These are phyloP conservation scores for Artomyces pyxidatus DNA, from an alignment of 768 basidiomycete genomes.

Conservation along the genomic window DNA sequence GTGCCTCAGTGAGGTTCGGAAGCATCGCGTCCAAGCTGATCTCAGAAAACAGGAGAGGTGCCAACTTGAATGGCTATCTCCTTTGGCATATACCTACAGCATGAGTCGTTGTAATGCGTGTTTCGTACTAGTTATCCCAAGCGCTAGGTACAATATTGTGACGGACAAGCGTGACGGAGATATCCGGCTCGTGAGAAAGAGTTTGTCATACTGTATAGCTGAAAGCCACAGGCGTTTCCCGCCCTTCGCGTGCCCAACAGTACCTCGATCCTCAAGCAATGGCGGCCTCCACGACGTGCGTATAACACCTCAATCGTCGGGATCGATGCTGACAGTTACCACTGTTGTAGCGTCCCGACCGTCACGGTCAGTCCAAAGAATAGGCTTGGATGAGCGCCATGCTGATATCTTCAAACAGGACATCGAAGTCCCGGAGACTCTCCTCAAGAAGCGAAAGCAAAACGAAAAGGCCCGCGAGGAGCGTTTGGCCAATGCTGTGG, in stretches of 20 bases:
- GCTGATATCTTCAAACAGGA: slow-evolving; percentile 38
- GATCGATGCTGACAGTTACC: slow-evolving; percentile 6
- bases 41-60: no score
- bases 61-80: no score
- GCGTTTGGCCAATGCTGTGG: slow-evolving; percentile 72
- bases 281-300: slow-evolving; percentile 48
- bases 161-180: no score
- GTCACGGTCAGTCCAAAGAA: slow-evolving; percentile 33
- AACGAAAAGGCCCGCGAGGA: slow-evolving; percentile 95
- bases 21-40: no score
- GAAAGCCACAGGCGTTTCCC: slow-evolving; percentile 29
- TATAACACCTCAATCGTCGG: slow-evolving; percentile 13
- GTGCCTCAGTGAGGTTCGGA: no score
- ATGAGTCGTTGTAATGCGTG: no score
- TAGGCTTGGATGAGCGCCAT: slow-evolving; percentile 5
- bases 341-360: slow-evolving; percentile 33
- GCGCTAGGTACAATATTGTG: no score
- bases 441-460: slow-evolving; percentile 99
- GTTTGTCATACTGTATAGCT: slow-evolving; percentile 30
- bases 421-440: slow-evolving; percentile 97
- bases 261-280: slow-evolving; percentile 34
- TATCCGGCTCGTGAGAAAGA: slow-evolving; percentile 16
- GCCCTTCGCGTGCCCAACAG: slow-evolving; percentile 18
- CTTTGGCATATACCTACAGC: no score
- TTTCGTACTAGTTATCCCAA: no score